A percentile compares a stretch with the other conserved stretches of the same genome.
phyloP scores from a whole-genome alignment of 495 filamentous ascomycete species.

The Acidomyces sp. region DNA sequence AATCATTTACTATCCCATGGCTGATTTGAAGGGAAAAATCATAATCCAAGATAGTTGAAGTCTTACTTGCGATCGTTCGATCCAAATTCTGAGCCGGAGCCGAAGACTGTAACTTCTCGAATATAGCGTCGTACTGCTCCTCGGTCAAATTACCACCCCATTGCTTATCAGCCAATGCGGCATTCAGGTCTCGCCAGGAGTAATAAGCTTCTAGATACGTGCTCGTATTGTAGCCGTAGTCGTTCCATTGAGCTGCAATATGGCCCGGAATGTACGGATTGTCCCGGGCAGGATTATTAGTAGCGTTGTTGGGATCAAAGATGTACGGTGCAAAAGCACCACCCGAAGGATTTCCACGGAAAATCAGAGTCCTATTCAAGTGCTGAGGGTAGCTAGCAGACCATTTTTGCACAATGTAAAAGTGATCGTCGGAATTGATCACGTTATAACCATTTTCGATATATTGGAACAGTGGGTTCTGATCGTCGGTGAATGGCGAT shows the following conservation, averaged over 20 bases:
- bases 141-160: conserved; percentile 37
- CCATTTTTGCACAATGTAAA: conserved; percentile 39
- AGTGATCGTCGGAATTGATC: conserved; percentile 39
- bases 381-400: conserved; percentile 34
- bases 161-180: conserved; percentile 42
- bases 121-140: conserved; percentile 30
- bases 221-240: conserved; percentile 38
- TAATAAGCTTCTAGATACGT: conserved; percentile 38
- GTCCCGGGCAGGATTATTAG: conserved; percentile 33
- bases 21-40: conserved; percentile 12
- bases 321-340: conserved; percentile 33
- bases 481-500: not conserved
- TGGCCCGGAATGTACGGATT: conserved; percentile 34
- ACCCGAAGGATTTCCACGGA: conserved; percentile 34
- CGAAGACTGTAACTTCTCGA: conserved; percentile 27
- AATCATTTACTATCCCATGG: conserved; percentile 23
- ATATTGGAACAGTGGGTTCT: conserved; percentile 36
- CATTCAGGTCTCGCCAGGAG: conserved; percentile 35
- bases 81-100: conserved; percentile 39
- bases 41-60: conserved; percentile 34
- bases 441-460: conserved; percentile 39
- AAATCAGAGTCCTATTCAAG: conserved; percentile 32
- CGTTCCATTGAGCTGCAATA: conserved; percentile 39
- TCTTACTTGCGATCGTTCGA: conserved; percentile 29
- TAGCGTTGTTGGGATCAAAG: conserved; percentile 34